phyloP scores from a whole-genome alignment of 129 eudicot species.

The Deinandra increscens region DNA sequence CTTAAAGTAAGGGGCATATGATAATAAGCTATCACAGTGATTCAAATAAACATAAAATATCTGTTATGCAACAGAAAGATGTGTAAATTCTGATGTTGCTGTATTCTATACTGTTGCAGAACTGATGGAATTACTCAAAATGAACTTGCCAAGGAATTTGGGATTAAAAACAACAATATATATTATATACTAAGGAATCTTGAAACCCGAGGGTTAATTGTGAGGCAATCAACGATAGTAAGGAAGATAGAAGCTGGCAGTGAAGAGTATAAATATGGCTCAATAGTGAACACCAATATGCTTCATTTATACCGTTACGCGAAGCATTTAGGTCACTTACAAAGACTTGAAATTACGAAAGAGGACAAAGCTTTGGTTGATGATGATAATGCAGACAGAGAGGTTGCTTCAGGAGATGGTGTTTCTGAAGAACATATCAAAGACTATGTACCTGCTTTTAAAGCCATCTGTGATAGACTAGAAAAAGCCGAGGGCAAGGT shows the following conservation, averaged over 20 bases:
- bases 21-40: background rate
- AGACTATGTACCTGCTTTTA: slow-evolving; percentile 65
- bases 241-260: slow-evolving; percentile 58
- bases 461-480: slow-evolving; percentile 74
- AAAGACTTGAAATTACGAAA: slow-evolving; percentile 79
- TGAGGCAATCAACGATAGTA: slow-evolving; percentile 68
- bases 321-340: slow-evolving; percentile 70
- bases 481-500: slow-evolving; percentile 90
- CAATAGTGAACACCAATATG: slow-evolving; percentile 73
- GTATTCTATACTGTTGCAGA: slow-evolving; percentile 40
- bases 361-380: slow-evolving; percentile 41
- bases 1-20: background rate
- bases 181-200: slow-evolving; percentile 60
- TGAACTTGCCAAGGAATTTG: slow-evolving; percentile 78
- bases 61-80: background rate
- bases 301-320: slow-evolving; percentile 77
- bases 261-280: slow-evolving; percentile 41
- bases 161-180: slow-evolving; percentile 55
- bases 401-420: slow-evolving; percentile 35
- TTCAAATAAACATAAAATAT: background rate
- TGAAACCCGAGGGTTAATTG: slow-evolving; percentile 80
- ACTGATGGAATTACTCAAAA: slow-evolving; percentile 72
- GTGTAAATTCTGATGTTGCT: slow-evolving; percentile 17
- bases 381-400: slow-evolving; percentile 41
- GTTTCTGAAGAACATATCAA: slow-evolving; percentile 46